phyloP scores from a whole-genome alignment of 1,139 yeast species.

The Suhomyces panamericanus region DNA sequence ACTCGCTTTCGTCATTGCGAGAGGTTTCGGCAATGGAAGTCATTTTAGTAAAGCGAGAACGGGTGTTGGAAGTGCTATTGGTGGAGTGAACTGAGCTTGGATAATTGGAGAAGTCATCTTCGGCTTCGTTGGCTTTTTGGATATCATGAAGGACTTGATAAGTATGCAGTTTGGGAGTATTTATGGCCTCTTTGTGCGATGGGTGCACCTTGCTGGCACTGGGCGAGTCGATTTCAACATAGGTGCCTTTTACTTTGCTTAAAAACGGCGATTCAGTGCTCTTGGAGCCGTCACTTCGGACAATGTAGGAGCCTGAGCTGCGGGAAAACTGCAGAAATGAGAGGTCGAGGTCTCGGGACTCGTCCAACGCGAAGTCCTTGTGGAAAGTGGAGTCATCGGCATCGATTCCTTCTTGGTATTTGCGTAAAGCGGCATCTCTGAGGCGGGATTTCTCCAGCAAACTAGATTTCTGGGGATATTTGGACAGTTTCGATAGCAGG shows the following conservation, averaged over 20 bases:
- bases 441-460: slow-evolving; percentile 9
- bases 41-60: slow-evolving; percentile 7
- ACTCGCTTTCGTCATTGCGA: slow-evolving; percentile 17
- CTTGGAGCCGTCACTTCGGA: slow-evolving; percentile 12
- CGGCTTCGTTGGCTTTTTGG: neutral
- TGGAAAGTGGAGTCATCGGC: slow-evolving; percentile 16
- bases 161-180: neutral
- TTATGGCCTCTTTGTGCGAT: neutral
- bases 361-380: slow-evolving; percentile 25
- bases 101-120: neutral
- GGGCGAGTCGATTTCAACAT: slow-evolving; percentile 13
- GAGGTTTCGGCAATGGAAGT: slow-evolving; percentile 15
- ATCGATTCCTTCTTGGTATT: slow-evolving; percentile 15
- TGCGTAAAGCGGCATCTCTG: slow-evolving; percentile 15
- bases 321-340: slow-evolving; percentile 43
- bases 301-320: slow-evolving; percentile 26
- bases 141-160: neutral
- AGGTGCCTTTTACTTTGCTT: slow-evolving; percentile 23
- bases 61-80: neutral
- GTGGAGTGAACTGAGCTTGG: neutral
- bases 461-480: slow-evolving; percentile 8
- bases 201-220: neutral
- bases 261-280: slow-evolving; percentile 30
- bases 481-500: neutral
- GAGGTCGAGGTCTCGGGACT: slow-evolving; percentile 28